These are phyloP conservation scores for Suillus weaverae DNA, from an alignment of 768 basidiomycete species.

Conservation along the genomic window DNA sequence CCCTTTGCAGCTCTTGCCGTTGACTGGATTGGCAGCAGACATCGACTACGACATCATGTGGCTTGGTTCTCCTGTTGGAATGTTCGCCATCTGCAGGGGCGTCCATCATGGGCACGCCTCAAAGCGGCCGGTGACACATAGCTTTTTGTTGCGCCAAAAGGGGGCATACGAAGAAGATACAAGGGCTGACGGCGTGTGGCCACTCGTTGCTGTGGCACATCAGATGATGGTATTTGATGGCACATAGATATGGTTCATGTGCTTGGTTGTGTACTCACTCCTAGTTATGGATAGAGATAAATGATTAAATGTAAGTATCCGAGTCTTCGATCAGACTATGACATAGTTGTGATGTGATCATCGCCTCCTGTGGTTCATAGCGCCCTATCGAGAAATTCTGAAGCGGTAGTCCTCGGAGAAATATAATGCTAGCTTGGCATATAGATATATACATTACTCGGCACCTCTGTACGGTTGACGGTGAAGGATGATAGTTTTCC, in stretches of 20 bases:
- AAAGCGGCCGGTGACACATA: conserved; percentile 26
- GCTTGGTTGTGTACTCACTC: not conserved
- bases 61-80: conserved; percentile 27
- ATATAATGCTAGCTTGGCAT: not conserved
- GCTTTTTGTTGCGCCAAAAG: conserved; percentile 31
- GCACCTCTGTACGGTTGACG: not conserved
- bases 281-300: conserved; percentile 1
- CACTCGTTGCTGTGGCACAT: conserved; percentile 28
- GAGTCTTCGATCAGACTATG: not conserved
- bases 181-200: conserved; percentile 29
- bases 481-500: not conserved
- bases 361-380: not conserved
- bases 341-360: not conserved
- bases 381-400: not conserved
- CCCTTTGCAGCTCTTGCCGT: conserved; percentile 21
- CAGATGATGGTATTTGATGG: conserved; percentile 32
- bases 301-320: not conserved
- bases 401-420: conserved; percentile 1
- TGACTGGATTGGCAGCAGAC: conserved; percentile 6
- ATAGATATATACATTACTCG: not conserved
- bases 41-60: conserved; percentile 32
- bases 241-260: not conserved
- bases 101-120: conserved; percentile 9
- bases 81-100: conserved; percentile 28
- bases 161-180: conserved; percentile 31